A percentile compares a stretch with the other conserved stretches of the same genome.
phyloP scores from a whole-genome alignment of 257 asterid genomes.

The Penstemon newberryi region DNA sequence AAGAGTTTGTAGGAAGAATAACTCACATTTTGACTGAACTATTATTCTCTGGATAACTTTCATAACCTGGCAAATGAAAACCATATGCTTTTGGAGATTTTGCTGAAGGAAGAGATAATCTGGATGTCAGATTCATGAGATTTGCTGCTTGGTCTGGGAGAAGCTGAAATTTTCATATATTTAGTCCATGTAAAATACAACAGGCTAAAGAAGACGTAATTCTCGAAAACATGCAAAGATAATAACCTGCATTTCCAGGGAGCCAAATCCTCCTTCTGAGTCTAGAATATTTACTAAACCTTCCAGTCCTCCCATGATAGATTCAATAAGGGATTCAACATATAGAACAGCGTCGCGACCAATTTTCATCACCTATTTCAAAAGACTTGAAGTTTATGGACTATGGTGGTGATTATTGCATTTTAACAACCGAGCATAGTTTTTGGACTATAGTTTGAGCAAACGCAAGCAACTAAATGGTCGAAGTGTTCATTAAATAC shows the following conservation, averaged over 20 bases:
- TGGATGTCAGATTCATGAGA: conserved; percentile 91
- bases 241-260: conserved; percentile 92
- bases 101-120: conserved; percentile 64
- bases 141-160: conserved; percentile 98
- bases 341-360: conserved; percentile 95
- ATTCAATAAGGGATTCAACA: conserved; percentile 96
- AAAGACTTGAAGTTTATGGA: conserved; percentile 23
- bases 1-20: conserved; percentile 12
- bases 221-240: conserved; percentile 37
- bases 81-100: conserved; percentile 87
- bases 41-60: conserved; percentile 90
- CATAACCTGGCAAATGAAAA: conserved; percentile 88
- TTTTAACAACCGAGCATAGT: conserved; percentile 17
- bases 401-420: conserved; percentile 27
- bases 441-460: conserved; percentile 17
- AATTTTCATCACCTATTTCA: conserved; percentile 78
- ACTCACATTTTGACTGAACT: conserved; percentile 84
- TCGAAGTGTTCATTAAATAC: conserved; percentile 40
- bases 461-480: conserved; percentile 26
- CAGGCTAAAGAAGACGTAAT: conserved; percentile 24
- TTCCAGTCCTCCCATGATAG: conserved; percentile 98
- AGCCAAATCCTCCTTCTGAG: conserved; percentile 99
- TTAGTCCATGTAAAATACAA: conserved; percentile 32
- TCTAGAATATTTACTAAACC: conserved; percentile 96
- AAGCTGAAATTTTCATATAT: conserved; percentile 64